Evolutionary conservation across 306 rosid species (phyloP), one percentile per base, ranked within the genome.

Genomic region (Vachellia collinsii): DNA sequence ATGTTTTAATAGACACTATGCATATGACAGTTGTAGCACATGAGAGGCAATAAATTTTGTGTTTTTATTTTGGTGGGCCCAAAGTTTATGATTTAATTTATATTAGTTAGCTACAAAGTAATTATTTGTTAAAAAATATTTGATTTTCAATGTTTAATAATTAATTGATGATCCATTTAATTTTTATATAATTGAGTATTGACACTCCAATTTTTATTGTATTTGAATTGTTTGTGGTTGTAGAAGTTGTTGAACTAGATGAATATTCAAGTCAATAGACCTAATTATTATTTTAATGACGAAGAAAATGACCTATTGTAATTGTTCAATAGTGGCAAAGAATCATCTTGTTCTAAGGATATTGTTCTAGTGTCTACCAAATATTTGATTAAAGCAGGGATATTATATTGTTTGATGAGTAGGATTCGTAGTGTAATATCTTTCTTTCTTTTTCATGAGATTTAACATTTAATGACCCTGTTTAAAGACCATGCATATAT

Each of bases 1-100:
- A 23, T 20, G 74, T 69, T 43, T 29, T 42, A 4, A 68, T 19
- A 41, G 17, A 39, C 51, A 68, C 20, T 59, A 69, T 79, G 82
- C 77, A 56, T 56, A 58, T 76, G 70, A 77, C 76, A 76, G 77
- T 38, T 85, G 82, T 47, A 23, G 79, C 66, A 54, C 63, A 80
- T 65, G 58, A 70, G 41, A 71, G 63, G n/a, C 69, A 50, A 50
- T 74, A 56, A 66, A 77, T 82, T 63, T 68, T 68, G 5, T 68
- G 5, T 10, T 42, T 39, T 11, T 9, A 41, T 68, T 68, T 68
- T 42, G 47, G 73, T 22, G 73, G 73, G 4, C 36, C 73, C 73
- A 42, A 10, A 16, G 74, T 44, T 70, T 16, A 70, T 70, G n/a
- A 44, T 70, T 23, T 43, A 41, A 29, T 29, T 29, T 34, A 6